Conservation (phyloP, 129 eudicot species). For the Lactuca saligna region DNA sequence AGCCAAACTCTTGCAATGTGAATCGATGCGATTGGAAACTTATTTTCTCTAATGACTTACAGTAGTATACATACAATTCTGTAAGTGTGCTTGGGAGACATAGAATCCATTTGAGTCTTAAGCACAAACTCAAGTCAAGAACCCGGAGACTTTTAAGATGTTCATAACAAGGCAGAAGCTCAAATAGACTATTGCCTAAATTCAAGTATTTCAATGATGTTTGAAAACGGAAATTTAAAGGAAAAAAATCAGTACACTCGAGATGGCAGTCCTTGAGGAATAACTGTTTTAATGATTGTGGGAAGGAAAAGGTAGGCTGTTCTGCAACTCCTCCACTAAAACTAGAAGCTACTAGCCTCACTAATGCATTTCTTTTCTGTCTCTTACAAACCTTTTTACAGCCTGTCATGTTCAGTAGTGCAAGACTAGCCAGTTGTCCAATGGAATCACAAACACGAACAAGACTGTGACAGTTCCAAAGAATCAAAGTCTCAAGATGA, state of each 20-base stretch:
- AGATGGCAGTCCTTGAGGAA: slow-evolving; percentile 23
- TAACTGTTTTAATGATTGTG: slow-evolving; percentile 12
- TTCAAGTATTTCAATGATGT: slow-evolving; percentile 12
- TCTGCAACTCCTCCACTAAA: background rate
- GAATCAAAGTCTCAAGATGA: slow-evolving; percentile 28
- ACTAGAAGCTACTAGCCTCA: background rate
- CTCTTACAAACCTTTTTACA: slow-evolving; percentile 12
- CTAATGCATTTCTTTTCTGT: background rate
- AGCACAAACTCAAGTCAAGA: slow-evolving; percentile 21
- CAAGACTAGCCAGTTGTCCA: slow-evolving; percentile 3
- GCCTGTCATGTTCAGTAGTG: slow-evolving; percentile 25
- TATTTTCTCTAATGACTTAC: slow-evolving; percentile 11
- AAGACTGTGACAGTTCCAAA: slow-evolving; percentile 30
- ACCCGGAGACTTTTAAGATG: slow-evolving; percentile 24
- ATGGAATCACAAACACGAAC: slow-evolving; percentile 9
- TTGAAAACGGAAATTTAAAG: slow-evolving; percentile 11
- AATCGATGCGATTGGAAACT: background rate
- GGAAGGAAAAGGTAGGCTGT: slow-evolving; percentile 10
- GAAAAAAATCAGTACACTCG: slow-evolving; percentile 7
- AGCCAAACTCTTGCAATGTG: slow-evolving; percentile 2
- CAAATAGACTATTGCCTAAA: slow-evolving; percentile 16
- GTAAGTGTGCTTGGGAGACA: slow-evolving; percentile 30
- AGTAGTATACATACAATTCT: slow-evolving; percentile 26
- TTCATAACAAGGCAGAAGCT: slow-evolving; percentile 4
- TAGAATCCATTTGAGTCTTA: slow-evolving; percentile 1